Evolutionary conservation across 108 stramenopile genomes (phyloP).

Genomic region (Schizochytrium sp.): DNA sequence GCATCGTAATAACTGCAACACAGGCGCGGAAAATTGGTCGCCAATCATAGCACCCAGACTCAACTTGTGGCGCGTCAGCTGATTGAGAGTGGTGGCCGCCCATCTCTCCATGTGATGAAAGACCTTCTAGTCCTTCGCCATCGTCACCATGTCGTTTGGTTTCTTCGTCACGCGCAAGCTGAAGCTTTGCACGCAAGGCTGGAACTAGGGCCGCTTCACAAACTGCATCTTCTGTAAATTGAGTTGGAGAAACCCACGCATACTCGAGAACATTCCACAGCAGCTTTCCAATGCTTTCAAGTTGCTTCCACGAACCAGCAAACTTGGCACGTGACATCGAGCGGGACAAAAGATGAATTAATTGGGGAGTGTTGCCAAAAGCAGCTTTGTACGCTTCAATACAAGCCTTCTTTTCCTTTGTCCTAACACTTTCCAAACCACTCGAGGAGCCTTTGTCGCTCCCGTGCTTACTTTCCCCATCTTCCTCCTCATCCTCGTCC

Average conservation of each 20-base stretch:
- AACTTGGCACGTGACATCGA: neutral
- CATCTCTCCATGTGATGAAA: too few species aligned
- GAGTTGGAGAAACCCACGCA: slow-evolving; percentile 11
- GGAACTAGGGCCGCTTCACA: slow-evolving; percentile 30
- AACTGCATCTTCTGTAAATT: slow-evolving; percentile 33
- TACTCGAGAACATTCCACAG: slow-evolving; percentile 48
- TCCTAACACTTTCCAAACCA: too few species aligned
- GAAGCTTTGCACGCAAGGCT: neutral
- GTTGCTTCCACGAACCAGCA: neutral
- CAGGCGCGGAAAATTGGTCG: slow-evolving; percentile 39
- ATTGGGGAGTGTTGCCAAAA: neutral
- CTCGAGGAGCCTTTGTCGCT: too few species aligned
- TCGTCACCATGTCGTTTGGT: neutral
- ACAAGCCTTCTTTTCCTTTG: neutral
- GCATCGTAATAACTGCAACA: neutral
- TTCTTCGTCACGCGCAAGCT: neutral
- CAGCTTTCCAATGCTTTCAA: slow-evolving; percentile 19
- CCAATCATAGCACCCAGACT: slow-evolving; percentile 33
- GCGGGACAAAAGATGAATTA: neutral
- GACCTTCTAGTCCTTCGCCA: too few species aligned
- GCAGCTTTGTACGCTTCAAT: neutral
- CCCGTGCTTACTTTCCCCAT: neutral
- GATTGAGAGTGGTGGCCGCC: neutral
- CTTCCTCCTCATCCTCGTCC: slow-evolving; percentile 1
- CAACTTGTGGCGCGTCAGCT: neutral